These are phyloP conservation scores for Naumovozyma dairenensis DNA, from an alignment of 805 yeast species.

Conservation along the genomic window DNA sequence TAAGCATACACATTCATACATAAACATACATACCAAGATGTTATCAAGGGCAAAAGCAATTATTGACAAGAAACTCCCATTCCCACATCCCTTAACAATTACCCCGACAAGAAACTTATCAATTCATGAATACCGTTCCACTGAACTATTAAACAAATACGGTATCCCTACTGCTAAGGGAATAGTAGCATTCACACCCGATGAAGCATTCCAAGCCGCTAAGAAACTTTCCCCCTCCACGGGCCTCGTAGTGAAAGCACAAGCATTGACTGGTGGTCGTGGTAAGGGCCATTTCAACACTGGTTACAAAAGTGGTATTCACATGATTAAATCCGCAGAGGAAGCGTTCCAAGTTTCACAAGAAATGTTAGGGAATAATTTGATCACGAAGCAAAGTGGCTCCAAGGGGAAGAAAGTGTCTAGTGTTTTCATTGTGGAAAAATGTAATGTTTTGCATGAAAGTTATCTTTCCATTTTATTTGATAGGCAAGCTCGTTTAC, in stretches of 20 bases:
- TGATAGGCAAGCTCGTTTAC: conserved; percentile 87
- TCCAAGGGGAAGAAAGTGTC: conserved; percentile 94
- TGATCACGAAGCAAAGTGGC: conserved; percentile 97
- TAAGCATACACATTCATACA: conserved; percentile 1
- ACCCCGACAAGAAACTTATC: conserved; percentile 64
- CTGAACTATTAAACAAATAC: conserved; percentile 69
- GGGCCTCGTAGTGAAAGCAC: conserved; percentile 91
- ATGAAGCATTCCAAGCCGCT: conserved; percentile 80
- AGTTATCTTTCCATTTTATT: conserved; percentile 89
- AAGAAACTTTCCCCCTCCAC: conserved; percentile 52
- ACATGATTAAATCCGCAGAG: conserved; percentile 72
- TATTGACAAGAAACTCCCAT: too few relatives aligned
- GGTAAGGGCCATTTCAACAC: conserved; percentile 97
- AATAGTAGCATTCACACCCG: conserved; percentile 79
- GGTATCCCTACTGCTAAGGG: conserved; percentile 91
- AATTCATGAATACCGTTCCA: conserved; percentile 93
- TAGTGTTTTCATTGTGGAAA: conserved; percentile 91
- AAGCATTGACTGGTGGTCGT: conserved; percentile 98
- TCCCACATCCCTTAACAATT: too few relatives aligned
- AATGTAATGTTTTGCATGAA: conserved; percentile 88
- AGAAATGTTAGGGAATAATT: conserved; percentile 84
- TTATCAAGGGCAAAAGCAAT: too few relatives aligned
- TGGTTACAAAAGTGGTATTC: conserved; percentile 95
- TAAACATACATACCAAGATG: conserved; percentile 1
- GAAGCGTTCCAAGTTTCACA: conserved; percentile 80